Evolutionary conservation across 768 basidiomycete species (phyloP).

Genomic region (Sporobolomyces phaffii): DNA sequence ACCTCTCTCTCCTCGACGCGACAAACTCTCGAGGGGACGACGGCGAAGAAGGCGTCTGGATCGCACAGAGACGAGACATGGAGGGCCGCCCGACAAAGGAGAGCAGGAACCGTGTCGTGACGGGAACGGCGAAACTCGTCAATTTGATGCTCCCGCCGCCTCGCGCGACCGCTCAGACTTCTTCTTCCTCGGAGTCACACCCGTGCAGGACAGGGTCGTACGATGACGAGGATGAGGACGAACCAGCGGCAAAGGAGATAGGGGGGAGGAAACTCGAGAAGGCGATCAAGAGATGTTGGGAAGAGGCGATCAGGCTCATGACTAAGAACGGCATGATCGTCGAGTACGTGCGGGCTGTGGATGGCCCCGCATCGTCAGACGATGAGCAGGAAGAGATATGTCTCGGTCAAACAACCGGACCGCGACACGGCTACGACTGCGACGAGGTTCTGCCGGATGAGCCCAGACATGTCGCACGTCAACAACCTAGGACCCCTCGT

Average conservation of each 20-base stretch:
- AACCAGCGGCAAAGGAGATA: conserved; percentile 5
- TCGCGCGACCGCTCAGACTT: background rate
- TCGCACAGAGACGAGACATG: background rate
- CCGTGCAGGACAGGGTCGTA: background rate
- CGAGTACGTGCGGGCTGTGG: conserved; percentile 2
- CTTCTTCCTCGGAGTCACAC: too few species aligned
- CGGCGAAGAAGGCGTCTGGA: background rate
- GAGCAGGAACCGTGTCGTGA: background rate
- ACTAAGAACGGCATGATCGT: conserved; percentile 8
- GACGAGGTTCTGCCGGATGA: background rate
- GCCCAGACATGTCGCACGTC: too few species aligned
- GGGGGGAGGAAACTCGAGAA: background rate
- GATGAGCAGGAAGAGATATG: background rate
- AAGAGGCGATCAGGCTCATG: conserved; percentile 15
- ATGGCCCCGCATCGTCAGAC: too few species aligned
- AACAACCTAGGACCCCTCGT: too few species aligned
- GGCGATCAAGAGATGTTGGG: conserved; percentile 9
- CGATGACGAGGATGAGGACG: background rate
- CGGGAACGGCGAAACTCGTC: background rate
- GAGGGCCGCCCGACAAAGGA: background rate
- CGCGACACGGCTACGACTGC: background rate
- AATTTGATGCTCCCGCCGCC: background rate
- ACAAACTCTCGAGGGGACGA: background rate
- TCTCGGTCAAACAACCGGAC: background rate
- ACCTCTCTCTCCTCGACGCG: background rate